phyloP scores from a whole-genome alignment of 2,329 filamentous ascomycete genomes.

The Neopestalotiopsis clavispora region DNA sequence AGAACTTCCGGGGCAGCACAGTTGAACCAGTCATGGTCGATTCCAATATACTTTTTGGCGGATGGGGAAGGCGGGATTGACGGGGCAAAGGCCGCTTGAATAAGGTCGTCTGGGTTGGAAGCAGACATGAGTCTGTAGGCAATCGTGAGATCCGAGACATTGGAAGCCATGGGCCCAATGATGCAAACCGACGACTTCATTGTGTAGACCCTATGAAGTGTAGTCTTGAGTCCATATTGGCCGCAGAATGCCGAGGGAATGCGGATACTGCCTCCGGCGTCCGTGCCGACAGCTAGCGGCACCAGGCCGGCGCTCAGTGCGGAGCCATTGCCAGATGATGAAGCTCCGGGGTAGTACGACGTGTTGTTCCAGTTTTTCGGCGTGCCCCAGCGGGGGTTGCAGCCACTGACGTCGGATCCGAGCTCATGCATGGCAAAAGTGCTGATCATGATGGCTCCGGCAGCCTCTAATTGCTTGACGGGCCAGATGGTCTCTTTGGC shows the following conservation, averaged over 20 bases:
- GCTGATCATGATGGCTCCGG: conserved; percentile 76
- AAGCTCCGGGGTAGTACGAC: conserved; percentile 80
- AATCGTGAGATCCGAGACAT: conserved; percentile 76
- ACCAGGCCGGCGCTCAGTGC: conserved; percentile 72
- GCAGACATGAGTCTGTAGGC: conserved; percentile 82
- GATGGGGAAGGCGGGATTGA: conserved; percentile 50
- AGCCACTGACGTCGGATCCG: conserved; percentile 82
- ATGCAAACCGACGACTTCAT: conserved; percentile 64
- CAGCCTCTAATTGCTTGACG: conserved; percentile 71
- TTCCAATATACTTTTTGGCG: conserved; percentile 68
- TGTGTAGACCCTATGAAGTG: conserved; percentile 70
- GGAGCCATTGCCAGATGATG: conserved; percentile 78
- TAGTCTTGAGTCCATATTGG: conserved; percentile 80
- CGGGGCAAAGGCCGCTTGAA: conserved; percentile 67
- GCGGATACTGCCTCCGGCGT: conserved; percentile 77
- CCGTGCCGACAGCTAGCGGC: conserved; percentile 76
- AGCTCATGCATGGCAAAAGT: conserved; percentile 84
- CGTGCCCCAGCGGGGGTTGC: conserved; percentile 77
- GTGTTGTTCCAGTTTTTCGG: conserved; percentile 79
- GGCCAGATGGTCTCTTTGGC: conserved; percentile 69
- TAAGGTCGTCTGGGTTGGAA: conserved; percentile 67
- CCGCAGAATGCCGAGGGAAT: conserved; percentile 79
- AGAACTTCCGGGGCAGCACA: conserved; percentile 69
- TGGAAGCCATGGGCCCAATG: conserved; percentile 76
- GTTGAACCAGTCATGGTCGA: conserved; percentile 72